Conservation (phyloP, 208 protist genomes). For the Zelonia costaricensis region DNA sequence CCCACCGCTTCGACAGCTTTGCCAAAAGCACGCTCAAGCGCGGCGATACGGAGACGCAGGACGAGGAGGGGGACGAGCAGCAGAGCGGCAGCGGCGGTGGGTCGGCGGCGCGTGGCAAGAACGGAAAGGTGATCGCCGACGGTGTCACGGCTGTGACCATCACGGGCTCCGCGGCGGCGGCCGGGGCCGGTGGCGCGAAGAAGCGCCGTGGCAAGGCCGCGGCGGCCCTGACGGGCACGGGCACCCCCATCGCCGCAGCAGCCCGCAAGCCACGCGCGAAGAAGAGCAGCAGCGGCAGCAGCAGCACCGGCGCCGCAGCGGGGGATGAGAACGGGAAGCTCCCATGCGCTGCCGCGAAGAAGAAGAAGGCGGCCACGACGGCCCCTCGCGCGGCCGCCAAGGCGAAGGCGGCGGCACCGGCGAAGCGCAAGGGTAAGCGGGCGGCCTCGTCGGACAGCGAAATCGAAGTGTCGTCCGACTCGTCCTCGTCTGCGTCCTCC, state of each 20-base stretch:
- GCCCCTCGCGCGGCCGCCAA: conserved; percentile 20
- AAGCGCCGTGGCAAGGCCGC: neutral
- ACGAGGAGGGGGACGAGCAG: conserved; percentile 24
- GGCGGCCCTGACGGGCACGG: neutral
- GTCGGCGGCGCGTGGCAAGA: conserved; percentile 3
- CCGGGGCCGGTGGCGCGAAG: too few relatives aligned
- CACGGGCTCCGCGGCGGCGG: neutral
- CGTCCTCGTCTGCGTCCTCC: too few relatives aligned
- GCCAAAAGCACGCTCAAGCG: conserved; percentile 53
- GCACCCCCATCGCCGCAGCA: neutral
- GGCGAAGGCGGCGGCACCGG: conserved; percentile 1
- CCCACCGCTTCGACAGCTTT: conserved; percentile 74
- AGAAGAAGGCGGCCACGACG: conserved; percentile 34
- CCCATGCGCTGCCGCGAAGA: conserved; percentile 14
- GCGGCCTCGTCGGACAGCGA: too few relatives aligned
- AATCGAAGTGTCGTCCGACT: too few relatives aligned
- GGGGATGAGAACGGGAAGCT: too few relatives aligned
- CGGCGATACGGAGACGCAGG: conserved; percentile 21
- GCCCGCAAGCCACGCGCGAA: conserved; percentile 28
- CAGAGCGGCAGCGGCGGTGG: conserved; percentile 5
- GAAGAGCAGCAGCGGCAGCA: too few relatives aligned
- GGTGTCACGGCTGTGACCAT: conserved; percentile 21
- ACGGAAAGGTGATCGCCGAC: conserved; percentile 8
- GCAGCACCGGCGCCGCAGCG: too few relatives aligned
- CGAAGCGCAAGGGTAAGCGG: conserved; percentile 9